These are phyloP conservation scores for Rhododendron henanense DNA, from an alignment of 148 eudicot genomes.

Conservation along the genomic window DNA sequence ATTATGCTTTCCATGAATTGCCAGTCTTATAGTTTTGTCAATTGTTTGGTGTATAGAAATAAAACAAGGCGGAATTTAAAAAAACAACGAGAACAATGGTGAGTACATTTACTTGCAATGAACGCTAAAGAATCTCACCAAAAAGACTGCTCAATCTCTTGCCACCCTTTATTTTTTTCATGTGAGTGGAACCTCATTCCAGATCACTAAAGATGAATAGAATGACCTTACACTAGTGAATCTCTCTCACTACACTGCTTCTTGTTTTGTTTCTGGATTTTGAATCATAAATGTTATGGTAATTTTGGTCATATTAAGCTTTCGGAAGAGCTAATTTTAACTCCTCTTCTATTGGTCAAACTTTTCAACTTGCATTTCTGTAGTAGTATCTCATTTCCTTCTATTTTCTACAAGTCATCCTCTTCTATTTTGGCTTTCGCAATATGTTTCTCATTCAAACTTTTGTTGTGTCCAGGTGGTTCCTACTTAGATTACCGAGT, in stretches of 20 bases:
- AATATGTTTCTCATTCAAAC: too few species aligned
- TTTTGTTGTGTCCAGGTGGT: conserved; percentile 15
- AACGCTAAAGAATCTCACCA: neutral
- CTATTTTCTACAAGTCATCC: neutral
- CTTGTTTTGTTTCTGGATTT: neutral
- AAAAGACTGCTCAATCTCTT: neutral
- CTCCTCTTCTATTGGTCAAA: neutral
- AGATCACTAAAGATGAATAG: neutral
- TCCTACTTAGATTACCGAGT: conserved; percentile 26
- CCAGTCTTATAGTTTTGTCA: neutral
- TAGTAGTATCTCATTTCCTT: neutral
- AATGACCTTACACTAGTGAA: neutral
- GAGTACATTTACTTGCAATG: neutral
- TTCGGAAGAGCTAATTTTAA: neutral
- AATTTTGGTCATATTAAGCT: neutral
- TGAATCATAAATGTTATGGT: neutral
- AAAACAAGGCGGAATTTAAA: conserved; percentile 26
- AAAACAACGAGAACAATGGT: conserved; percentile 35
- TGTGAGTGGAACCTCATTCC: neutral
- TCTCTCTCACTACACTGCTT: neutral
- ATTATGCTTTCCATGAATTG: neutral
- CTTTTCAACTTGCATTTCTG: neutral
- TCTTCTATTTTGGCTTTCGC: neutral
- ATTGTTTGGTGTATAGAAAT: conserved; percentile 26
- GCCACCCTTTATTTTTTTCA: neutral